Evolutionary conservation across 2,329 filamentous ascomycete genomes (phyloP), one percentile per base, ranked within the genome.

Genomic region (Aspergillus sp.): DNA sequence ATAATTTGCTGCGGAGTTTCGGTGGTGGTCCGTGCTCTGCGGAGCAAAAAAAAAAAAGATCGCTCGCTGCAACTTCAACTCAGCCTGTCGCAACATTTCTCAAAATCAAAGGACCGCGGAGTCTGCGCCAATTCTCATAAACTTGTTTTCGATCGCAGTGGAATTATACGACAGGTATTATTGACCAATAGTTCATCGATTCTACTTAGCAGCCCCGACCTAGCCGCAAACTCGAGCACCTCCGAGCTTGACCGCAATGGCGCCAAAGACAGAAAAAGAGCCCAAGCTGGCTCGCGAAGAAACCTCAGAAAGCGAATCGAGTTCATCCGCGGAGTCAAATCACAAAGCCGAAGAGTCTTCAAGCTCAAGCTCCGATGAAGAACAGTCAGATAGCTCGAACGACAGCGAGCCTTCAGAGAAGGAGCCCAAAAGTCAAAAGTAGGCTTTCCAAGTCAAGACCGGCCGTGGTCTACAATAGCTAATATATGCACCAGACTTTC

Each of bases 11-110:
- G 61, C 65, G 64, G 61, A 62, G 66, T 65, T 66, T 64, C 61
- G 57, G 62, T 47, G 60, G 61, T 75, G 74, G 73, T 72, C 74
- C 68, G 73, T 76, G 74, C 74, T 64, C 68, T 65, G 71, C 68
- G 68, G 72, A 74, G 68, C 63, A 64, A 73, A 73, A 24, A 75
- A 73, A 74, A 74, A 73, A 69, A 65, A 70, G 67, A 60, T 65
- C 57, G 53, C 48, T 55, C 44, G 24, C 48, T 47, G 22, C 19
- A 61, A 50, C 41, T 52, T 48, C 22, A 52, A 48, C 55, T 54
- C 41, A 37, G 42, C 51, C 45, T 55, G 51, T 59, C 55, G 44
- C 57, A 57, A 58, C 52, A 2, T 17, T 40, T 57, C 33, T 20
- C 49, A 46, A 37, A 27, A 6, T 13, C 27, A 30, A 45, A 5